Base-by-base conservation (phyloP, 768 basidiomycete genomes). In the Lentinula boryana region DNA sequence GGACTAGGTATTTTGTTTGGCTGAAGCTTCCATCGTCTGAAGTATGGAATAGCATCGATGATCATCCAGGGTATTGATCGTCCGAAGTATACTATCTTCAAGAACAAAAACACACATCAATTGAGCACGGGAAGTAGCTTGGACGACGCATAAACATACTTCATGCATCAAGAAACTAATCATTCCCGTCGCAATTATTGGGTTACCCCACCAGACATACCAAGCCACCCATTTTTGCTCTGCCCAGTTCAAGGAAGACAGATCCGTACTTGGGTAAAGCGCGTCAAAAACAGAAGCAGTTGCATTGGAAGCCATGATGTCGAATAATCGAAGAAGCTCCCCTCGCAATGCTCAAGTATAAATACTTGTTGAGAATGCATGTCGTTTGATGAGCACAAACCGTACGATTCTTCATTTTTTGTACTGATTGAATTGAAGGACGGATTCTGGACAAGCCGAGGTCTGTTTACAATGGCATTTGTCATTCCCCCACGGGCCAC, bases 61-160 rank as follows among this genome's bases (percentile, higher is more conserved):
- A 97, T 90, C 66, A 98, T 89, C 93, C 94, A 97, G 0, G 95
- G 97, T 16, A 98, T 72, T 64, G 88, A 88, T 18, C 97, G 90
- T 40, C 96, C 97, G 69, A 99, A 99, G 78, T 99, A 99, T 6
- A 98, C 93, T 69, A 94, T 74, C 95, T 97, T n/a, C 46, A 13
- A 52, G 10, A 57, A 38, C 7, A 61, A 18, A 66, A 21, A 4
- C 23, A 33, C 31, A 63, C 7, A 33, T 43, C 7, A 50, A 18
- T 49, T 9, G 51, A 50, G 13, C 40, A 15, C n/a, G 44, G 10
- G 71, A 9, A 23, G 15, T 5, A 49, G 10, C 23, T 60, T 12
- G 21, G 21, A 48, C 8, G 1, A 48, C 18, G 46, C 9, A 18
- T 23, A n/a, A 21, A 72, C 90, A 58, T 56, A 96, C 94, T 81